These are phyloP conservation scores for Bodo saltans DNA, from an alignment of 78 protist genomes.

Conservation along the genomic window DNA sequence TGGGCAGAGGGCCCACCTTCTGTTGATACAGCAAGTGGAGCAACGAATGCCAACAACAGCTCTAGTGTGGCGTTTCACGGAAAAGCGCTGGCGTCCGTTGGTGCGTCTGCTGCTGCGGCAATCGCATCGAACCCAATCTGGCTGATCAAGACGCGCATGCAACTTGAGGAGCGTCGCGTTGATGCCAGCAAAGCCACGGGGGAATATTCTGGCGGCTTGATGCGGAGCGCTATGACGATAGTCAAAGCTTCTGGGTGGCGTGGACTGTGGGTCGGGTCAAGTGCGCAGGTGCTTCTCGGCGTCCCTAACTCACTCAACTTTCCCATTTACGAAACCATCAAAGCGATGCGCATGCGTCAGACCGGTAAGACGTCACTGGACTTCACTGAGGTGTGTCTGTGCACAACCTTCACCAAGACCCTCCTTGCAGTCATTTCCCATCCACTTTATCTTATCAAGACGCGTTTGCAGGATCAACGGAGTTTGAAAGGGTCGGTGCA, in stretches of 20 bases:
- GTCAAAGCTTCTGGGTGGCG: background rate
- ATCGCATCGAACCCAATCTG: background rate
- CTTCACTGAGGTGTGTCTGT: background rate
- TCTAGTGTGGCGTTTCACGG: no score
- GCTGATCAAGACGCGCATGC: conserved; percentile 29
- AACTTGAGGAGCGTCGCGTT: background rate
- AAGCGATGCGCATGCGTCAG: background rate
- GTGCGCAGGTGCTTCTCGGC: background rate
- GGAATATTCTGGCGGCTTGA: no score
- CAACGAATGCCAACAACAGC: no score
- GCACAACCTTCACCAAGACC: background rate
- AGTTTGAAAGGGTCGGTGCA: background rate
- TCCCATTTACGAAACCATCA: background rate
- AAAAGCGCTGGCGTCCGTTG: no score
- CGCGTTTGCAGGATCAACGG: background rate
- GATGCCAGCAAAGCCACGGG: background rate
- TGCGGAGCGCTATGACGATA: no score
- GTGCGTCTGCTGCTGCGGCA: no score
- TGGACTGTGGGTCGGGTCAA: background rate
- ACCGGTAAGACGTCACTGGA: background rate
- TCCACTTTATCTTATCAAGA: background rate
- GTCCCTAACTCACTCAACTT: background rate
- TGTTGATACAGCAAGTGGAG: no score
- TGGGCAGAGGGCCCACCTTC: no score
- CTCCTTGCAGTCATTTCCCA: background rate